Percentiles rank a stretch among this genome's conserved stretches.
Evolutionary conservation across 2,329 filamentous ascomycete genomes (phyloP).

Genomic region (Neopestalotiopsis sp.): DNA sequence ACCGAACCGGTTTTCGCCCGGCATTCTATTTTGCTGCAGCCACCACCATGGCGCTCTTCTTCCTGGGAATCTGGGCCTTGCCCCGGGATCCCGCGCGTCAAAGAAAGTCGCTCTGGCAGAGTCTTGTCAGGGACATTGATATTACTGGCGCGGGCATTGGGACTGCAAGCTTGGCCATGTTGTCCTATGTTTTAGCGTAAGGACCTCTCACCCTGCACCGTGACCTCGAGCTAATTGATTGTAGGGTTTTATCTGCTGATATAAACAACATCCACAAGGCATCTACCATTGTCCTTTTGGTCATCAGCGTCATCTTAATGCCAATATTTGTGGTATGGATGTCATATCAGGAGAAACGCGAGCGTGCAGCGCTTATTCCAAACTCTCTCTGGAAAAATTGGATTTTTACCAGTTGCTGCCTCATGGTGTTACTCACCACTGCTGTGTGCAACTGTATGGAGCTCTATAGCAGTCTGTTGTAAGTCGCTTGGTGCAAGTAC

Average conservation of each 20-base stretch:
- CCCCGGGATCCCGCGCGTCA: no score
- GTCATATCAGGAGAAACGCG: constrained; percentile 16
- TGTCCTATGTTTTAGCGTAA: constrained; percentile 41
- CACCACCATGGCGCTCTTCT: constrained; percentile 32
- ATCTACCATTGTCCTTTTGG: constrained; percentile 41
- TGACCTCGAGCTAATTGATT: neutral
- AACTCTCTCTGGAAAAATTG: constrained; percentile 61
- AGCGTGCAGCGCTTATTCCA: constrained; percentile 53
- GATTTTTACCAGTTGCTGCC: constrained; percentile 55
- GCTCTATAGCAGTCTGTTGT: constrained; percentile 43
- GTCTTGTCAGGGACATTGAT: no score
- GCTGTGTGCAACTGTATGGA: constrained; percentile 50
- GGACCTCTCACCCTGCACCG: constrained; percentile 25
- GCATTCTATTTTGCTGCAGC: constrained; percentile 43
- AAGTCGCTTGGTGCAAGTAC: no score
- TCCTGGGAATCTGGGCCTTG: constrained; percentile 36
- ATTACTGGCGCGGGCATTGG: no score
- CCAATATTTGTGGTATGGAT: constrained; percentile 52
- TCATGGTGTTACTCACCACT: constrained; percentile 47
- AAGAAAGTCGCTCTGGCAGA: no score
- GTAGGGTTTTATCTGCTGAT: constrained; percentile 38
- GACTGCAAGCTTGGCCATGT: constrained; percentile 5
- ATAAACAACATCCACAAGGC: constrained; percentile 35
- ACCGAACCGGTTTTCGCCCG: constrained; percentile 53
- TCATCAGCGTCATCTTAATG: constrained; percentile 44